These are phyloP conservation scores for Papiliotrema laurentii DNA, from an alignment of 1,284 basidiomycete genomes.

Conservation along the genomic window DNA sequence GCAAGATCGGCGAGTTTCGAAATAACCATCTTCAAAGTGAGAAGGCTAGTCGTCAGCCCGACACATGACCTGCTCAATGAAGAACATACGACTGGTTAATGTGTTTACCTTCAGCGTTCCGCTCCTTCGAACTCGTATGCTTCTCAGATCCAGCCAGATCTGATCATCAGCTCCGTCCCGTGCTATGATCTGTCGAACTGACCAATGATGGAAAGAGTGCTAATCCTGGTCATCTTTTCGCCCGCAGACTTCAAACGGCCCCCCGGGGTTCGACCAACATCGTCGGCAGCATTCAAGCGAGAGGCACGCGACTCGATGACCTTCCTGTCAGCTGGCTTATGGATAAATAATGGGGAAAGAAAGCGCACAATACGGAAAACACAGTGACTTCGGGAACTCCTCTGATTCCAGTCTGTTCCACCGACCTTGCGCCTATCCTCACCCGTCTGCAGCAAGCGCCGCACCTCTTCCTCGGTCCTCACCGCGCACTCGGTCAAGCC, in stretches of 20 bases:
- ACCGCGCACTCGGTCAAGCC: slow-evolving; percentile 60
- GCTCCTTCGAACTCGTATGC: slow-evolving; percentile 86
- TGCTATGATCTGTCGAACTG: slow-evolving; percentile 3
- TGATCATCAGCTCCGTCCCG: slow-evolving; percentile 50
- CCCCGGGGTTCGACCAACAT: slow-evolving; percentile 18
- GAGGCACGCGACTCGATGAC: slow-evolving; percentile 44
- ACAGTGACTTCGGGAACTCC: slow-evolving; percentile 86
- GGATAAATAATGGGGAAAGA: not conserved
- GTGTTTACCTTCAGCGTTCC: slow-evolving; percentile 86
- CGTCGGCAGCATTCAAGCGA: slow-evolving; percentile 12
- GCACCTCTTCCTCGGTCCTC: slow-evolving; percentile 78
- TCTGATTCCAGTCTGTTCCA: slow-evolving; percentile 94
- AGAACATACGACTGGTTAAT: slow-evolving; percentile 60
- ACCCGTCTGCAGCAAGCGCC: slow-evolving; percentile 76
- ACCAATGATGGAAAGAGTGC: slow-evolving; percentile 56
- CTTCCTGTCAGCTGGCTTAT: slow-evolving; percentile 17
- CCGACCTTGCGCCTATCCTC: slow-evolving; percentile 86
- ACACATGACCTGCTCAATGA: not conserved
- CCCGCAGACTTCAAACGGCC: slow-evolving; percentile 24
- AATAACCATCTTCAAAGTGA: slow-evolving; percentile 86
- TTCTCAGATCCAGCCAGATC: slow-evolving; percentile 97
- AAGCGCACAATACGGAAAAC: slow-evolving; percentile 74
- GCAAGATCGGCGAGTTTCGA: slow-evolving; percentile 81
- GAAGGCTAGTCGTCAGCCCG: slow-evolving; percentile 55
- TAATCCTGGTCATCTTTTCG: slow-evolving; percentile 54